phyloP scores from a whole-genome alignment of 371 early-diverging fungal species.

The Racocetra persica region DNA sequence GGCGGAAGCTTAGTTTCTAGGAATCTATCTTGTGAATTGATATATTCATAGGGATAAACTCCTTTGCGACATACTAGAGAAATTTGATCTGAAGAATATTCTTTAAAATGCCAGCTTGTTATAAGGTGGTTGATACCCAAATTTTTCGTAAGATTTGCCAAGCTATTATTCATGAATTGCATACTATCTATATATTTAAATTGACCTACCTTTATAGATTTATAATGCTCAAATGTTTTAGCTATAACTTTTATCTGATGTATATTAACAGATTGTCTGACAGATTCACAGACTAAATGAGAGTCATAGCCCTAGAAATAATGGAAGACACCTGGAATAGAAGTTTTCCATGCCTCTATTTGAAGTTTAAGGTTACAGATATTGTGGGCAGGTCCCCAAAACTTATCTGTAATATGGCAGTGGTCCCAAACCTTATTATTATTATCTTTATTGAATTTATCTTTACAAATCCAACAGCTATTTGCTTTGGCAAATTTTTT shows the following conservation, averaged over 20 bases:
- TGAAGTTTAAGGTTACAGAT: conserved; percentile 16
- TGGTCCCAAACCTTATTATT: conserved; percentile 37
- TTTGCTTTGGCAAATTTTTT: conserved; percentile 9
- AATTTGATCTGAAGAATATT: not conserved
- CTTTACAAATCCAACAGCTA: no score
- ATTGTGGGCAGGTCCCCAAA: conserved; percentile 4
- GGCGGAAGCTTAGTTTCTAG: not conserved
- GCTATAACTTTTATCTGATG: not conserved
- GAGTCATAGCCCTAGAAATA: not conserved
- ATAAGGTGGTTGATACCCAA: not conserved
- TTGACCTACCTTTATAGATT: not conserved
- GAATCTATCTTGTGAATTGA: conserved; percentile 18
- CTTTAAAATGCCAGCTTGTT: not conserved
- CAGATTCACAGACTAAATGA: not conserved
- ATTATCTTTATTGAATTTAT: no score
- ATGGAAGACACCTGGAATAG: conserved; percentile 7
- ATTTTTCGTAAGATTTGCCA: not conserved
- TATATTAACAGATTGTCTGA: not conserved
- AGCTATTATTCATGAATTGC: not conserved
- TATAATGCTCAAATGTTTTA: not conserved
- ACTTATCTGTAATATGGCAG: conserved; percentile 33
- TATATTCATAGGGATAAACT: conserved; percentile 7
- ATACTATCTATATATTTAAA: not conserved
- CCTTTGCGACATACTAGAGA: conserved; percentile 2
- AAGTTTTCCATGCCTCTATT: not conserved